Evolutionary conservation across 306 rosid genomes (phyloP).

Genomic region (Mucuna pruriens): DNA sequence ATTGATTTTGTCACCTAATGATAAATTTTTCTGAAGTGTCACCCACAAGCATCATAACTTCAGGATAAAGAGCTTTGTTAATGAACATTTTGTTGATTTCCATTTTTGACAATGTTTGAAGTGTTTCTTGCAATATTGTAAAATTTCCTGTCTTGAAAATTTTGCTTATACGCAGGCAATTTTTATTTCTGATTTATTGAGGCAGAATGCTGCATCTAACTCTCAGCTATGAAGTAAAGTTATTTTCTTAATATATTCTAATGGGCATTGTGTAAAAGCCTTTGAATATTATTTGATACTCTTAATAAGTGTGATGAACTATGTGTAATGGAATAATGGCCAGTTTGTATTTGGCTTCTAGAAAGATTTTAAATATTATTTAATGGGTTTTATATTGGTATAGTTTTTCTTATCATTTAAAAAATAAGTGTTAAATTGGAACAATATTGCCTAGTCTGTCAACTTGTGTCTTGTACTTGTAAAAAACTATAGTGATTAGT

Average conservation of each 20-base stretch:
- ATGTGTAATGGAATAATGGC: conserved; percentile 7
- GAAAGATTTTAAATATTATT: conserved; percentile 2
- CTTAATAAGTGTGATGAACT: conserved; percentile 9
- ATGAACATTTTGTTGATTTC: conserved; percentile 1
- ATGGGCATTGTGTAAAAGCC: neutral
- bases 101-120: conserved; percentile 25
- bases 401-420: conserved; percentile 16
- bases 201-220: conserved; percentile 53
- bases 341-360: neutral
- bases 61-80: conserved; percentile 62
- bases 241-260: neutral
- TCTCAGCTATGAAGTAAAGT: conserved; percentile 60
- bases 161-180: conserved; percentile 53
- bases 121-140: conserved; percentile 25
- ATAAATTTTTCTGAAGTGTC: conserved; percentile 45
- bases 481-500: neutral
- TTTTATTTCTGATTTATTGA: conserved; percentile 52
- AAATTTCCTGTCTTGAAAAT: conserved; percentile 1
- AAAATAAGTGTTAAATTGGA: conserved; percentile 5
- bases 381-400: neutral
- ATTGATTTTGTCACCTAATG: conserved; percentile 46
- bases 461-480: neutral
- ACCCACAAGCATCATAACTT: conserved; percentile 50
- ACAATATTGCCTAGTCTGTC: neutral
- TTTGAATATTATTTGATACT: conserved; percentile 32